Evolutionary conservation across 2,329 filamentous ascomycete species (phyloP), one percentile per base, ranked within the genome.

Genomic region (Paradendryphiella salina): DNA sequence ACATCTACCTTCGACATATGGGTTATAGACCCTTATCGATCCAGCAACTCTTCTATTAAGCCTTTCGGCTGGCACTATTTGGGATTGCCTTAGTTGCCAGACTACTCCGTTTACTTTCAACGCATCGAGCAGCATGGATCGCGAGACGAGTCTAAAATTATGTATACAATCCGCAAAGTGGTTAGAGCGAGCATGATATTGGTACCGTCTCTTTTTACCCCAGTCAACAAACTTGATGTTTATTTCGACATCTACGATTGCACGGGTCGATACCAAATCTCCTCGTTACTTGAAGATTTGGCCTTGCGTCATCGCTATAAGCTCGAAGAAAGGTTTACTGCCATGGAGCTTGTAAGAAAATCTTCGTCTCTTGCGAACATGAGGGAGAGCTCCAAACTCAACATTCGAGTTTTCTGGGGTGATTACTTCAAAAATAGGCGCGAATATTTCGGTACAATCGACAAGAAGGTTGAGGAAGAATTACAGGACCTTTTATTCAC

Each of bases 21-120:
- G 20, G 1, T 15, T 32, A 2, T 0, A 2, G 8, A 39, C 17
- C 14, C 13, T 48, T 8, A n/a, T 31, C 20, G 7, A 18, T 11
- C 14, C 11, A 14, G 5, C 1, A 1, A 26, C 31, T 3, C 18
- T 1, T 13, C 5, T 4, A 5, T 5, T n/a, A 7, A 3, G 7
- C 7, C 9, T 1, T 1, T n/a, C 4, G 0, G 4, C n/a, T 8
- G 4, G 1, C 1, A 4, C 4, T 1, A 4, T 5, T 0, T 3
- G 1, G 0, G 5, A 0, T 4, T 26, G 1, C 6, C 2, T 10
- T 0, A 4, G n/a, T 9, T 1, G 4, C 5, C 8, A 17, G 2
- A 6, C 14, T 20, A 29, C 7, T 21, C 21, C 14, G 15, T 13
- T 9, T 21, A 35, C 17, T 7, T 23, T 13, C 31, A 5, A 47